Conservation (phyloP, 306 rosid genomes). For the Begonia peltatifolia region DNA sequence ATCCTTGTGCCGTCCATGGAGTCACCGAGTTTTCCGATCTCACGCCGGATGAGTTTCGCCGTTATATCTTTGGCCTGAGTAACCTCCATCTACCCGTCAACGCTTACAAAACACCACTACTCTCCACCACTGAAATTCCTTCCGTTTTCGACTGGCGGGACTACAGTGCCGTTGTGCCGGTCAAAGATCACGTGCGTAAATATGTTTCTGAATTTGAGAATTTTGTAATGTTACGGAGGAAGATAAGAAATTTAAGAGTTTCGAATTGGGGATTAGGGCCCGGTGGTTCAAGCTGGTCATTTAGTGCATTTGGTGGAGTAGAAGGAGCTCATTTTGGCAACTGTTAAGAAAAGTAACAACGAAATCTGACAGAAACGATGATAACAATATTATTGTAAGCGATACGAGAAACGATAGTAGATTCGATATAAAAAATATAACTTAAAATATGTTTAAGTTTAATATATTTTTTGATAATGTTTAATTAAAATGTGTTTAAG, state of each 20-base stretch:
- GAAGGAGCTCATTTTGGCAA: constrained; percentile 66
- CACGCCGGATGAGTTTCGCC: constrained; percentile 54
- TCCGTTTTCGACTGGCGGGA: constrained; percentile 80
- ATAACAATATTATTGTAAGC: no score
- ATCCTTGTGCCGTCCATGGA: constrained; percentile 65
- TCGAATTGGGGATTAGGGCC: constrained; percentile 33
- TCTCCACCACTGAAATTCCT: constrained; percentile 65
- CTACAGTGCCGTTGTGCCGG: constrained; percentile 52
- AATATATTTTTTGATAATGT: no score
- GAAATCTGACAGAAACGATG: no score
- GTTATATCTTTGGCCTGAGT: constrained; percentile 50
- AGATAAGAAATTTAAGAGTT: not conserved
- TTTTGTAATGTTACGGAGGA: not conserved
- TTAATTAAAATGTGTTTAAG: no score
- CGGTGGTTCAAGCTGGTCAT: constrained; percentile 91
- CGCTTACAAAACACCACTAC: constrained; percentile 29
- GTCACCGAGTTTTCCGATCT: constrained; percentile 76
- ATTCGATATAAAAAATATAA: no score
- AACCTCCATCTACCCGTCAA: constrained; percentile 43
- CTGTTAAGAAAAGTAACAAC: no score
- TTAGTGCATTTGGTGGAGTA: constrained; percentile 68
- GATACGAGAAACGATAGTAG: no score
- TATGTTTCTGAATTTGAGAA: not conserved
- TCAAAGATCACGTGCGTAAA: constrained; percentile 47
- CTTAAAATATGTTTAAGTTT: no score